Evolutionary conservation across 2,329 filamentous ascomycete species (phyloP), one percentile per base, ranked within the genome.

Genomic region (Scopulariopsis brevicaulis): DNA sequence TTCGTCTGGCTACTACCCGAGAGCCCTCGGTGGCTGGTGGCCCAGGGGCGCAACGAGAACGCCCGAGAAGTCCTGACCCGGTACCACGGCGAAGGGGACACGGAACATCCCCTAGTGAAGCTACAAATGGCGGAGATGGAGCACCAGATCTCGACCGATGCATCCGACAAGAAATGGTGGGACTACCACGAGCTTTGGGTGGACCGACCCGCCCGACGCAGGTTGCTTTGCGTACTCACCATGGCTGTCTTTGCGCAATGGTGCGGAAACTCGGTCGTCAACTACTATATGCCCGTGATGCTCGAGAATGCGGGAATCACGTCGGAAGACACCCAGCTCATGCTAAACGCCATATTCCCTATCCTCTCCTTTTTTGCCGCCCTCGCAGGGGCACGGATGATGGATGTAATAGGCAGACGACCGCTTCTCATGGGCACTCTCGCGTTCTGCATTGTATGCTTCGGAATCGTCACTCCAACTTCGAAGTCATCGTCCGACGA

Each of bases 401-500:
- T 80, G 1, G 82, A 84, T 46, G 73, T 74, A 1, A 59, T 84
- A 5, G 80, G 82, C 18, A 79, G 83, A 40, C 77, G 83, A 2
- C 78, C 79, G 0, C 68, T 82, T 7, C 67, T 82, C 14, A 65
- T 82, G 4, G 74, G 71, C 65, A 72, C 73, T 3, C 77, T 75
- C 50, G 64, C 77, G 11, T 77, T 74, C 61, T 72, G 71, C 56
- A 76, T 74, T 0, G 62, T 70, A 60, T 78, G 75, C 64, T 79
- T 79, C 54, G 75, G 74, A 40, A 67, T 77, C 62, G 74, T 80
- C 55, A 78, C 76, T 0, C 75, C 75, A 2, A 78, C 75, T 0
- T 74, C 71, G 61, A 78, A 77, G 62, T 54, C 75, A 32, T 69
- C 73, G 0, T 66, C 67, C 1, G 72, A 73, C 10, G 62, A 73